Base-by-base conservation (phyloP, 2,329 filamentous ascomycete genomes). In the Camillea tinctor region DNA sequence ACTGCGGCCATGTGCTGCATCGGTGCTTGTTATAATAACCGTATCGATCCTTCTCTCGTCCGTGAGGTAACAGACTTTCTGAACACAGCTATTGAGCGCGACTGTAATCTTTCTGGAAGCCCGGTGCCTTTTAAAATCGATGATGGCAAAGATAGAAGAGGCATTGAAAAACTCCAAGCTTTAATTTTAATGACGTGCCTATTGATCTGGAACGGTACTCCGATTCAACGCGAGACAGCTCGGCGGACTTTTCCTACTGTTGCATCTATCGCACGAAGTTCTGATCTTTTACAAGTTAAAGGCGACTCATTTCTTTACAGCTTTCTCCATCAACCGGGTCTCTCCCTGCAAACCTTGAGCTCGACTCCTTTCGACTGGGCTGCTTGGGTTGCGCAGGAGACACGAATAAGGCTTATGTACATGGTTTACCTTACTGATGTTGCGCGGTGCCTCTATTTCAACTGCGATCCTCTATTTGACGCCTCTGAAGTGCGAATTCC, bases 11-110 rank as follows among this genome's bases (percentile, higher is more conserved):
- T 93, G 80, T 86, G 89, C 69, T 91, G 87, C 71, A 81, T 91
- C 67, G 90, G 90, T 44, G 89, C 89, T 49, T 89, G 90, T 59
- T 93, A 92, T 74, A 91, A 89, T 55, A 82, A 89, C 57, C 81
- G 81, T 62, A 76, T 90, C 50, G 60, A 62, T 77, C 80, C 24
- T 75, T 86, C 51, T 77, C 80, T 61, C 81, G 86, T 89, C 64
- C 86, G 89, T 63, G 84, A 86, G 71, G 80, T 91, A 74, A 90
- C 89, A 81, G 84, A 89, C 60, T 80, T 85, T 55, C 79, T 88
- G 36, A 84, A 84, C 64, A 71, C 79, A 21, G 84, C 84, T 9
- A 79, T 91, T 50, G 79, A 87, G 66, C 80, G 81, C 53, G 84
- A 86, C 54, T 72, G 85, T 79, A 73, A 78, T 73, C 59, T 80